Evolutionary conservation across 2,329 filamentous ascomycete genomes (phyloP), one percentile per base, ranked within the genome.

Genomic region (Amauroascus niger): DNA sequence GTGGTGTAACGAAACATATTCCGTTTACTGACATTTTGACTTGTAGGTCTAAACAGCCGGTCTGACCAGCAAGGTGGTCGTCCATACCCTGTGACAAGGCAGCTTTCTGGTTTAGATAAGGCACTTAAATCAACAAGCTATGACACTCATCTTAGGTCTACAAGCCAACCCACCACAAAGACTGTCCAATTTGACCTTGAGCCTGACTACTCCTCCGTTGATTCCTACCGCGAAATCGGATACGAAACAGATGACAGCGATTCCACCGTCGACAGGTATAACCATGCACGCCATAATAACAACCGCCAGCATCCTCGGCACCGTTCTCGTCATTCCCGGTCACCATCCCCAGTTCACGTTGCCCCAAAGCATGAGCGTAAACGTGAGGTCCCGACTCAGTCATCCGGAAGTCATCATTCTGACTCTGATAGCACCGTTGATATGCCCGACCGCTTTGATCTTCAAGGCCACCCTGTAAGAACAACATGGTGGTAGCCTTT

Each of bases 211-310:
- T 49, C 41, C 18, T 52, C 41, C 14, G 9, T 20, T 14, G 30
- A 37, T 2, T 39, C 41, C 14, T 24, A 13, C 6, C 11, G n/a
- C 6, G 50, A 52, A 9, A 52, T 58, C 2, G 71, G 69, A 5
- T 74, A 74, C 45, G 71, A 74, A 56, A 68, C 69, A 1, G 71
- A 71, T 53, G 71, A 73, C 51, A 72, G 67, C 51, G 67, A 72
- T 47, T 67, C 67, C 1, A 70, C 68, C 7, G 55, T 70, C 49
- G 61, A 60, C 52, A 57, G 58, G 8, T 60, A 60, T 39, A 58
- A 57, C 53, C 51, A 54, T 33, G 44, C 53, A 53, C 57, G 59
- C 26, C 56, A 54, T 49, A 61, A 57, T 33, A 24, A 22, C 26
- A 46, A 30, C 13, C 24, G 11, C 37, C 32, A 28, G n/a, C n/a